A percentile compares a stretch with the other conserved stretches of the same genome.
phyloP scores from a whole-genome alignment of 2,329 filamentous ascomycete genomes.

The Claviceps humidiphila region DNA sequence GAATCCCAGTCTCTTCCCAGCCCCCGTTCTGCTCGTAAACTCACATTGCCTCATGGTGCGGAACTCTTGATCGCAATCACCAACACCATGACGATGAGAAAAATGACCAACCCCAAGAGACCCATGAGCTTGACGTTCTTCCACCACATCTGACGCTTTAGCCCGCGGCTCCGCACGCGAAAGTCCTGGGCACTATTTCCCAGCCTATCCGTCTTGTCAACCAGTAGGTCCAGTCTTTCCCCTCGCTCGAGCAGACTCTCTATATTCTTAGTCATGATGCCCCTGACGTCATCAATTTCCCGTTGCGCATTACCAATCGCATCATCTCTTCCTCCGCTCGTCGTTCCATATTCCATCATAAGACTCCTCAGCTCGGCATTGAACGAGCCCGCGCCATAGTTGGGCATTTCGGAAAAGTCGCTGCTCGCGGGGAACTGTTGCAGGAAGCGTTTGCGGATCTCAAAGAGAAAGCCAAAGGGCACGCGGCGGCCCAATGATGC shows the following conservation, averaged over 20 bases:
- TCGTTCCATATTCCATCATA: slow-evolving; percentile 76
- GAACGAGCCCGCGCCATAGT: slow-evolving; percentile 83
- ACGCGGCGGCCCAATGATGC: slow-evolving; percentile 72
- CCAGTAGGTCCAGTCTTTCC: slow-evolving; percentile 82
- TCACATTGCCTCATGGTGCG: background rate
- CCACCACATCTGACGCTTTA: slow-evolving; percentile 98
- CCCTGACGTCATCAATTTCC: slow-evolving; percentile 84
- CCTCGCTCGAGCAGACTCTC: slow-evolving; percentile 79
- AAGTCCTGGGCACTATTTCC: slow-evolving; percentile 86
- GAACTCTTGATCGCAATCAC: slow-evolving; percentile 38
- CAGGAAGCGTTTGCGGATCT: slow-evolving; percentile 82
- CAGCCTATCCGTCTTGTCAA: slow-evolving; percentile 90
- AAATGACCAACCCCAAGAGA: slow-evolving; percentile 55
- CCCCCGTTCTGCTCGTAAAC: background rate
- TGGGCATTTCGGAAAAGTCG: slow-evolving; percentile 65
- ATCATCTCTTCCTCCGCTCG: slow-evolving; percentile 61
- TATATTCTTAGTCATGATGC: slow-evolving; percentile 94
- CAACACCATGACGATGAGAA: slow-evolving; percentile 42
- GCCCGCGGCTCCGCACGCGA: slow-evolving; percentile 67
- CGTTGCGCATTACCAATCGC: slow-evolving; percentile 70
- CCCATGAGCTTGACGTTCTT: slow-evolving; percentile 96
- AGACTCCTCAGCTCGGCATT: slow-evolving; percentile 64
- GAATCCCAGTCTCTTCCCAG: background rate
- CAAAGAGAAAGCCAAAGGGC: slow-evolving; percentile 82
- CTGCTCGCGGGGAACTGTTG: slow-evolving; percentile 51